Evolutionary conservation across 768 basidiomycete genomes (phyloP).

Genomic region (Kwoniella europaea): DNA sequence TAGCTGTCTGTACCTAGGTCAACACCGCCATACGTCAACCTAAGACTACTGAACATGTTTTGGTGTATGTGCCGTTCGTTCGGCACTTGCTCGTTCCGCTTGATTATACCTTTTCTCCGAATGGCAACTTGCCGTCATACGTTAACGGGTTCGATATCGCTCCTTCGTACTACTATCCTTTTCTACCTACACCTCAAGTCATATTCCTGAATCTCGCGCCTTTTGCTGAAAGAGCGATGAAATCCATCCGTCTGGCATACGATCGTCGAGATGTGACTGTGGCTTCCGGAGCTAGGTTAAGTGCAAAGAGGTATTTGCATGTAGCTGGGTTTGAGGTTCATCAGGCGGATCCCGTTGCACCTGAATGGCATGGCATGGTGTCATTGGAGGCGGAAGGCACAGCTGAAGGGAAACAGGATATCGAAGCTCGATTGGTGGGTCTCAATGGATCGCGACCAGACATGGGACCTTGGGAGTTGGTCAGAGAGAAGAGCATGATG

Average conservation of each 20-base stretch:
- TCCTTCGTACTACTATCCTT: conserved; percentile 56
- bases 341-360: conserved; percentile 22
- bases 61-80: conserved; percentile 51
- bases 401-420: conserved; percentile 52
- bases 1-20: conserved; percentile 28
- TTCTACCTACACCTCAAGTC: conserved; percentile 54
- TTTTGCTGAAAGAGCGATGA: conserved; percentile 40
- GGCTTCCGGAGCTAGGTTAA: conserved; percentile 50
- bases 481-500: conserved; percentile 53
- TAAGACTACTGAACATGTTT: conserved; percentile 45
- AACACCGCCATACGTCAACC: conserved; percentile 53
- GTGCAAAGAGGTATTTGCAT: conserved; percentile 58
- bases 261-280: conserved; percentile 56
- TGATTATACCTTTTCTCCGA: conserved; percentile 42
- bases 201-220: conserved; percentile 54
- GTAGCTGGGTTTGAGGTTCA: conserved; percentile 55
- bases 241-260: conserved; percentile 51
- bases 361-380: conserved; percentile 56
- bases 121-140: conserved; percentile 53
- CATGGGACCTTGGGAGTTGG: conserved; percentile 57
- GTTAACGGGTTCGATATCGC: conserved; percentile 54
- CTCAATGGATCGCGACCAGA: conserved; percentile 27
- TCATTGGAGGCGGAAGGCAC: conserved; percentile 58
- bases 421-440: conserved; percentile 47
- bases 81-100: conserved; percentile 54